Conservation (phyloP, 495 filamentous ascomycete species). For the Aeminium ludgeri region DNA sequence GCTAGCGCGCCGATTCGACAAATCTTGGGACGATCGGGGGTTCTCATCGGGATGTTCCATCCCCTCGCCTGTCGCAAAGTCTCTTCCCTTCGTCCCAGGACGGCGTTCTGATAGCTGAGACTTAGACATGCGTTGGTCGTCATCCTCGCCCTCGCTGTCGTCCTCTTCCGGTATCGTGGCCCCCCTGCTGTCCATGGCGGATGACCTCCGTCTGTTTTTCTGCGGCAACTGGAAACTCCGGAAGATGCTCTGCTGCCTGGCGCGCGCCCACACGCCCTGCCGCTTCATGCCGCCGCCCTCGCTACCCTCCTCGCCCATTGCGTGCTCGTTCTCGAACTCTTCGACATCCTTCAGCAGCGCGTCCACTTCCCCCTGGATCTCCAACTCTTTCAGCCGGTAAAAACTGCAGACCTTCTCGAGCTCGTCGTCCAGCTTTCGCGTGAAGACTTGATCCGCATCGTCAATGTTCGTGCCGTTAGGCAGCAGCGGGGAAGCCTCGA, state of each 20-base stretch:
- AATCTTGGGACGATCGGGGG: constrained; percentile 9
- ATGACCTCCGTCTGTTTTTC: constrained; percentile 29
- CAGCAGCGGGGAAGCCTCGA: constrained; percentile 73
- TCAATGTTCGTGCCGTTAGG: constrained; percentile 28
- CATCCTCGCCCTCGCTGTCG: constrained; percentile 52
- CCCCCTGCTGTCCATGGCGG: constrained; percentile 35
- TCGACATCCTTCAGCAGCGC: constrained; percentile 59
- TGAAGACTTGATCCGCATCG: constrained; percentile 65
- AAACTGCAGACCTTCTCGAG: constrained; percentile 87
- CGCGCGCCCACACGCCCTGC: constrained; percentile 28
- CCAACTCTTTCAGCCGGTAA: constrained; percentile 69
- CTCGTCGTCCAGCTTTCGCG: constrained; percentile 66
- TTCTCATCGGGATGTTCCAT: constrained; percentile 13
- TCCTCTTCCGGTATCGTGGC: constrained; percentile 21
- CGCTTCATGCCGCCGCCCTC: constrained; percentile 32
- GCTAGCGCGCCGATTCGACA: constrained; percentile 34
- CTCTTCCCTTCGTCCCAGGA: neutral
- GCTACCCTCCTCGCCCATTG: constrained; percentile 38
- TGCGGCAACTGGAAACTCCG: constrained; percentile 25
- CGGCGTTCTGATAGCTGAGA: constrained; percentile 20
- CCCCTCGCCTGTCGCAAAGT: constrained; percentile 17
- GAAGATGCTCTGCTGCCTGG: constrained; percentile 32
- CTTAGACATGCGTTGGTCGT: constrained; percentile 43
- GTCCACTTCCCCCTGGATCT: constrained; percentile 68
- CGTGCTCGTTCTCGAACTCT: constrained; percentile 47